A percentile compares a stretch with the other conserved stretches of the same genome.
Conservation (phyloP, 768 basidiomycete species). For the Macrocybe gigantea region DNA sequence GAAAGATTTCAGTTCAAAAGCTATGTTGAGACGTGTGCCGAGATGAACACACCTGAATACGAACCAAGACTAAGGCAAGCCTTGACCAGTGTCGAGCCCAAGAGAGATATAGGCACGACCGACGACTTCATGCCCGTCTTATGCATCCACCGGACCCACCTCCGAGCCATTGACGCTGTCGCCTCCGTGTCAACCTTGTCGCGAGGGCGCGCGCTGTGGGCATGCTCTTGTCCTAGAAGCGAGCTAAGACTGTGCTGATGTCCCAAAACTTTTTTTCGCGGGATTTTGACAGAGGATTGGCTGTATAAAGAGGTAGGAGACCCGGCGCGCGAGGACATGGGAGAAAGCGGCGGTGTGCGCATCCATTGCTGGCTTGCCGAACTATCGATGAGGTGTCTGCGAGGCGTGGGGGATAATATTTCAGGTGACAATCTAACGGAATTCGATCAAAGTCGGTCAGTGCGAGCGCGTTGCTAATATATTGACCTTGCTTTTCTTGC, state of each 20-base stretch:
- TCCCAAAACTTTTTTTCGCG: too few relatives aligned
- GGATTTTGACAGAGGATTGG: not conserved
- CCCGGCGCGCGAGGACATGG: conserved; percentile 38
- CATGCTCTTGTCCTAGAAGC: conserved; percentile 28
- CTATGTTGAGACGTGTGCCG: not conserved
- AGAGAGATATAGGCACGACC: conserved; percentile 53
- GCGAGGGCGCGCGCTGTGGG: not conserved
- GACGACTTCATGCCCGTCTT: conserved; percentile 52
- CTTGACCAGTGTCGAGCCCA: conserved; percentile 53
- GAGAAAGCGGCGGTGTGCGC: conserved; percentile 38
- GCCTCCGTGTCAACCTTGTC: conserved; percentile 17
- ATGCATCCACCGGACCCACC: conserved; percentile 82
- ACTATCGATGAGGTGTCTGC: conserved; percentile 56
- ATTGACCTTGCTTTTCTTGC: conserved; percentile 3
- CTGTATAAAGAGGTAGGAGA: conserved; percentile 32
- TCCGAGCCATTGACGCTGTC: conserved; percentile 39
- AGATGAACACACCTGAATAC: conserved; percentile 65
- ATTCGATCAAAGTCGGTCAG: not conserved
- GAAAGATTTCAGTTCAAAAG: not conserved
- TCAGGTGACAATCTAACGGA: conserved; percentile 12
- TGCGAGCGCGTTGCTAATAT: not conserved
- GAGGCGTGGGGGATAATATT: conserved; percentile 64
- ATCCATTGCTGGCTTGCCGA: conserved; percentile 60
- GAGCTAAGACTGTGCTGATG: conserved; percentile 33
- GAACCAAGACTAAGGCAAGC: conserved; percentile 67